Conservation (phyloP, 495 filamentous ascomycete genomes). For the Neurospora africana region DNA sequence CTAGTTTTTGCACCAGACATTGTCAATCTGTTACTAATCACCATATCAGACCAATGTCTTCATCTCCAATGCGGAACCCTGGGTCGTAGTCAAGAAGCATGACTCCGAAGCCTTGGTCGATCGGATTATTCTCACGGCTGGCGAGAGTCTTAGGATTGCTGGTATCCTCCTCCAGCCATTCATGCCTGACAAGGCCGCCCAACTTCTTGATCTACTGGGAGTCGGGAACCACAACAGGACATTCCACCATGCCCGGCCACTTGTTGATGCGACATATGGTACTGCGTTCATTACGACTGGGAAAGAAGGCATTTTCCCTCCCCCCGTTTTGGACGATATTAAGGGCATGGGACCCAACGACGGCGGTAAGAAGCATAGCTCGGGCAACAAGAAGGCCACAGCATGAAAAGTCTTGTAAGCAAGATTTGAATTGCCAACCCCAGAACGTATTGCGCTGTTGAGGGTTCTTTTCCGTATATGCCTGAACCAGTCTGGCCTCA, state of each 20-base stretch:
- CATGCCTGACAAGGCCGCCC: slow-evolving; percentile 69
- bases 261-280: slow-evolving; percentile 62
- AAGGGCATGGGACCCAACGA: not conserved
- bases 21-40: slow-evolving; percentile 8
- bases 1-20: not conserved
- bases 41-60: slow-evolving; percentile 57
- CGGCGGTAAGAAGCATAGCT: not conserved
- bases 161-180: slow-evolving; percentile 85
- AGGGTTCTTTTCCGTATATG: not conserved
- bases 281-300: slow-evolving; percentile 34
- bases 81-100: slow-evolving; percentile 16
- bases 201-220: slow-evolving; percentile 67
- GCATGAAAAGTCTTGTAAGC: not conserved
- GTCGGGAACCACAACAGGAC: slow-evolving; percentile 51
- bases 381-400: not conserved
- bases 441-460: not conserved
- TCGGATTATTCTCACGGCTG: slow-evolving; percentile 52
- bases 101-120: slow-evolving; percentile 8
- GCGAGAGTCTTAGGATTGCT: slow-evolving; percentile 68
- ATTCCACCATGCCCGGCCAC: slow-evolving; percentile 44
- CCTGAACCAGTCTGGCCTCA: not conserved
- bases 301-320: slow-evolving; percentile 31
- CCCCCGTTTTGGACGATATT: slow-evolving; percentile 23
- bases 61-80: slow-evolving; percentile 33
- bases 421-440: not conserved